These are phyloP conservation scores for Colletotrichum tofieldiae DNA, from an alignment of 2,329 filamentous ascomycete species.

Conservation along the genomic window DNA sequence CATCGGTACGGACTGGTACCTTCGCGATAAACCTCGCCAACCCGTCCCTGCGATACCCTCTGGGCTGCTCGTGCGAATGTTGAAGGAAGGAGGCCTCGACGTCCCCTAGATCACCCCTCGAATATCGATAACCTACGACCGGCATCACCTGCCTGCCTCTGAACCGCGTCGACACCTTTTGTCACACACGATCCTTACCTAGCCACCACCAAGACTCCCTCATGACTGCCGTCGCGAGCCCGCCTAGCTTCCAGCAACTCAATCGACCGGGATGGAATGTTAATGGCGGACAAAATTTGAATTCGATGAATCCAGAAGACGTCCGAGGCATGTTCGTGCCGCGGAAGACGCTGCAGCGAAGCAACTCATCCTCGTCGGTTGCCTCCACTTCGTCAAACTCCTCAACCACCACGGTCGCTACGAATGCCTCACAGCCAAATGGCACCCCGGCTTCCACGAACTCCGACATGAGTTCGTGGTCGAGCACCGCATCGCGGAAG, in stretches of 20 bases:
- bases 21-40: conserved; percentile 3
- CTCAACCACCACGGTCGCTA: conserved; percentile 75
- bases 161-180: conserved; percentile 5
- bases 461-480: conserved; percentile 68
- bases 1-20: conserved; percentile 11
- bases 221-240: conserved; percentile 80
- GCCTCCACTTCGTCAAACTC: conserved; percentile 75
- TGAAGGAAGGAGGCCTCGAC: conserved; percentile 28
- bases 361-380: conserved; percentile 92
- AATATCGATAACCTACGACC: conserved; percentile 14
- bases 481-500: conserved; percentile 66
- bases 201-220: conserved; percentile 51
- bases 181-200: conserved; percentile 13
- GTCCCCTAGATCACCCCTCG: conserved; percentile 18
- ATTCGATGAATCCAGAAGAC: conserved; percentile 87
- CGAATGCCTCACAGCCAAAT: conserved; percentile 74
- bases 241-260: conserved; percentile 74
- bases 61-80: conserved; percentile 37
- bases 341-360: conserved; percentile 88
- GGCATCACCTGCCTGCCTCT: conserved; percentile 27
- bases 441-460: conserved; percentile 65
- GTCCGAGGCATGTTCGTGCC: conserved; percentile 90
- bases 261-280: conserved; percentile 77
- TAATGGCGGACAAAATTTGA: conserved; percentile 67
- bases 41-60: conserved; percentile 19